A percentile compares a stretch with the other conserved stretches of the same genome.
These are phyloP conservation scores for Ampelocalamus luodianensis DNA, from an alignment of 176 grass and related monocot species.

Conservation along the genomic window DNA sequence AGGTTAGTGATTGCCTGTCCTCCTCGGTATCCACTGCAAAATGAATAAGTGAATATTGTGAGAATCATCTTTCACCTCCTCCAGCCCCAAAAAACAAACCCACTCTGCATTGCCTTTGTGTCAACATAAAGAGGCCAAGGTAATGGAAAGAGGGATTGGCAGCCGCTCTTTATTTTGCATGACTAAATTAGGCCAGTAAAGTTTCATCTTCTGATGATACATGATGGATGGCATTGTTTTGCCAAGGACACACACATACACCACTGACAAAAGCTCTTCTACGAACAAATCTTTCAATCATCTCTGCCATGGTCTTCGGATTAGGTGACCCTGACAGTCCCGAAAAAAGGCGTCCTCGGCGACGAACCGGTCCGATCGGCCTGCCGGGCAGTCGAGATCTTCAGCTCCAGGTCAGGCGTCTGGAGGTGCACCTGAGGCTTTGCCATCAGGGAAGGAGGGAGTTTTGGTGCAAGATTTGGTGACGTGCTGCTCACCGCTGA, in stretches of 20 bases:
- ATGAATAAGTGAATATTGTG: constrained; percentile 31
- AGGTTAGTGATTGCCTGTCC: background rate
- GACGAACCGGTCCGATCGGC: constrained; percentile 42
- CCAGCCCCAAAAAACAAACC: background rate
- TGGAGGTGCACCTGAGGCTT: constrained; percentile 45
- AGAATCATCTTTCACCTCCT: constrained; percentile 54
- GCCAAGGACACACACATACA: constrained; percentile 38
- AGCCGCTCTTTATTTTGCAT: constrained; percentile 63
- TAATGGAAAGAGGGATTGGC: background rate
- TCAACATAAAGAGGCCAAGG: constrained; percentile 47
- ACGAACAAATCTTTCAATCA: background rate
- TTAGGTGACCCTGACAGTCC: constrained; percentile 63
- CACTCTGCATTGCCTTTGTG: constrained; percentile 30
- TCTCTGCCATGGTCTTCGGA: background rate
- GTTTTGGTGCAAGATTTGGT: background rate
- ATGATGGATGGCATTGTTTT: constrained; percentile 41
- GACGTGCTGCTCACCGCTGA: constrained; percentile 5
- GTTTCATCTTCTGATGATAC: constrained; percentile 37
- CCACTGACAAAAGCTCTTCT: constrained; percentile 42
- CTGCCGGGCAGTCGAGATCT: constrained; percentile 61
- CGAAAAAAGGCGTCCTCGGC: constrained; percentile 46
- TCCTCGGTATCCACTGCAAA: constrained; percentile 23
- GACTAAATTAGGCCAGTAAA: constrained; percentile 48
- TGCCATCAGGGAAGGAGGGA: constrained; percentile 20
- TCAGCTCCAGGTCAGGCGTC: constrained; percentile 76